Conservation (phyloP, 2,329 filamentous ascomycete genomes). For the Aspergillus tanneri region DNA sequence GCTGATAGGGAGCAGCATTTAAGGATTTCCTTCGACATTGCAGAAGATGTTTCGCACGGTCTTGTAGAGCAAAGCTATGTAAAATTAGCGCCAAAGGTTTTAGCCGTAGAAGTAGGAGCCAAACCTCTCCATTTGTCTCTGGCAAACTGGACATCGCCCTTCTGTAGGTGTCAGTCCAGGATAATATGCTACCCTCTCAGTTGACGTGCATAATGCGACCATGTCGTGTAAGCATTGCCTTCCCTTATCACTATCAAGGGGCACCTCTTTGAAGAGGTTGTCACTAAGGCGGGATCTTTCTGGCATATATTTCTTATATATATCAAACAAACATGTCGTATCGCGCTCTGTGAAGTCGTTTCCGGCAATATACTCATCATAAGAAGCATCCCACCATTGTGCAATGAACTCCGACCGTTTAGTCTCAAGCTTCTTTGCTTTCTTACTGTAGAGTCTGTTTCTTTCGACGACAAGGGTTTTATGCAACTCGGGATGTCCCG, state of each 20-base stretch:
- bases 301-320: conserved; percentile 23
- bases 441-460: conserved; percentile 18
- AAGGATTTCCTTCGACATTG: conserved; percentile 9
- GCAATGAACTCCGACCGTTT: conserved; percentile 16
- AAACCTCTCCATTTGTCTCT: conserved; percentile 7
- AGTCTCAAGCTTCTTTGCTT: conserved; percentile 15
- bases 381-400: conserved; percentile 20
- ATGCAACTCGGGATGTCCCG: conserved; percentile 10
- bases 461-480: conserved; percentile 9
- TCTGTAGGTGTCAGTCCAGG: neutral
- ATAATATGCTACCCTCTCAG: conserved; percentile 19
- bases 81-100: neutral
- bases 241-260: conserved; percentile 20
- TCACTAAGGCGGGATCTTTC: conserved; percentile 12
- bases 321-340: conserved; percentile 18
- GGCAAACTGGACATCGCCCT: conserved; percentile 5
- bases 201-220: conserved; percentile 17
- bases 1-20: conserved; percentile 13
- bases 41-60: conserved; percentile 10
- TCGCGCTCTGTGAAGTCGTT: conserved; percentile 22
- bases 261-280: conserved; percentile 17
- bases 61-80: neutral
- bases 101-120: neutral
- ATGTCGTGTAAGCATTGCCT: conserved; percentile 22
- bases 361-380: conserved; percentile 21